Evolutionary conservation across 805 yeast species (phyloP).

Genomic region (Blastobotrys peoriensis): DNA sequence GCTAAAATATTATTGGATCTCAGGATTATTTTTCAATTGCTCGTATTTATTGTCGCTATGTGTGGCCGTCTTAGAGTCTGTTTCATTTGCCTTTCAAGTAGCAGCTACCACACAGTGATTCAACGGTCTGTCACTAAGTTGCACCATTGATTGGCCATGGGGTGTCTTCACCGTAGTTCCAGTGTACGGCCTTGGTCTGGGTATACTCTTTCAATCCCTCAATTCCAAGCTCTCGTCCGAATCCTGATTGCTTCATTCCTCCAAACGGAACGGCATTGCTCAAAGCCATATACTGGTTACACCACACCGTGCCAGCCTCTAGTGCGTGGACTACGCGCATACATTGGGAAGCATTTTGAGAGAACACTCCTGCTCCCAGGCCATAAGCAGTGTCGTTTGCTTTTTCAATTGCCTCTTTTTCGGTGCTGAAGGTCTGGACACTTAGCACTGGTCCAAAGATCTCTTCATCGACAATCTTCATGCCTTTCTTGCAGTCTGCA

Average conservation of each 20-base stretch:
- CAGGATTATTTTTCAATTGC: too few species aligned
- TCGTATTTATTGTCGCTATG: too few species aligned
- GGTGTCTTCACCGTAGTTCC: slow-evolving; percentile 43
- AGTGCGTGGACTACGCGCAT: slow-evolving; percentile 55
- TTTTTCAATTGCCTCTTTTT: slow-evolving; percentile 57
- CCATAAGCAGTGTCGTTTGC: slow-evolving; percentile 78
- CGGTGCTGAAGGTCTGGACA: slow-evolving; percentile 54
- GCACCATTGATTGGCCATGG: slow-evolving; percentile 7
- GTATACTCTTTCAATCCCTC: slow-evolving; percentile 65
- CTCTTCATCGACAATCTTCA: slow-evolving; percentile 71
- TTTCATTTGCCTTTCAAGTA: too few species aligned
- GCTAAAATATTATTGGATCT: too few species aligned
- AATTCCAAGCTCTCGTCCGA: slow-evolving; percentile 75
- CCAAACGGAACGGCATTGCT: slow-evolving; percentile 71
- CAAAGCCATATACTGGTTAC: slow-evolving; percentile 65
- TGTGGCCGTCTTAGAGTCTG: too few species aligned
- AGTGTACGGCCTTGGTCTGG: slow-evolving; percentile 67
- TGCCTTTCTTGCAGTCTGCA: slow-evolving; percentile 58
- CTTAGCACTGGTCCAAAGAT: slow-evolving; percentile 88
- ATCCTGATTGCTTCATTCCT: slow-evolving; percentile 72
- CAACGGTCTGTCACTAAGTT: too few species aligned
- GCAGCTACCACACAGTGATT: too few species aligned
- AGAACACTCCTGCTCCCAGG: slow-evolving; percentile 75
- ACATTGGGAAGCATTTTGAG: slow-evolving; percentile 58
- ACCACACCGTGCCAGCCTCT: slow-evolving; percentile 64